These are phyloP conservation scores for Rickenella mellea DNA, from an alignment of 768 basidiomycete genomes.

Conservation along the genomic window DNA sequence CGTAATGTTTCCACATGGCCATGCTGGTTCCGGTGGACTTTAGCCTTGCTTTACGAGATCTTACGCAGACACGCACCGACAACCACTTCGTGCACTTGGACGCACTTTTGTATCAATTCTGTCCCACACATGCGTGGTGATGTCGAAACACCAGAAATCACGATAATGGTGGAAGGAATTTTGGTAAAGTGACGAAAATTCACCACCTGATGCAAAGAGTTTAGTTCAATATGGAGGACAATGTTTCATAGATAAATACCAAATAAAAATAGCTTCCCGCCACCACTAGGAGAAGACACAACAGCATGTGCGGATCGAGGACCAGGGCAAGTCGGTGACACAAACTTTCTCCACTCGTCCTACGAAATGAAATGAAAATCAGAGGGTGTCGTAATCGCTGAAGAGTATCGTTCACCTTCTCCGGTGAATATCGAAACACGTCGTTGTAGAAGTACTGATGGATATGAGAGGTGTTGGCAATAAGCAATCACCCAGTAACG, in stretches of 20 bases:
- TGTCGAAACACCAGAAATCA: constrained; percentile 84
- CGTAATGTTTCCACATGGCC: constrained; percentile 82
- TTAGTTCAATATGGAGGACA: neutral
- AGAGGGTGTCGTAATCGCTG: neutral
- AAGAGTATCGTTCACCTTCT: constrained; percentile 41
- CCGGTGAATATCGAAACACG: constrained; percentile 77
- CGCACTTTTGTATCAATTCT: constrained; percentile 77
- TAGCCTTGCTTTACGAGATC: neutral
- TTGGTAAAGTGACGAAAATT: constrained; percentile 78
- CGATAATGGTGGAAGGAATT: constrained; percentile 83
- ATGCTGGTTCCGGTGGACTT: constrained; percentile 36
- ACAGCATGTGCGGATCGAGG: constrained; percentile 85
- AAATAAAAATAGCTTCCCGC: constrained; percentile 80
- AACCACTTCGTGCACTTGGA: constrained; percentile 76
- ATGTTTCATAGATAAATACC: constrained; percentile 29
- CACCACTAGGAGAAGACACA: constrained; percentile 61
- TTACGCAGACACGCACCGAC: constrained; percentile 41
- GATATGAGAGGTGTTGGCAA: neutral
- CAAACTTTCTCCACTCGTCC: constrained; percentile 86
- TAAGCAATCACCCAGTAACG: neutral
- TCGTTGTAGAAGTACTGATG: constrained; percentile 79
- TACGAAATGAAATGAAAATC: constrained; percentile 14
- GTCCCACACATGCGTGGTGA: constrained; percentile 75
- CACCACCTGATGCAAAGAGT: constrained; percentile 45
- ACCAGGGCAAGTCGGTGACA: constrained; percentile 78